Evolutionary conservation across 2,329 filamentous ascomycete genomes (phyloP), one percentile per base, ranked within the genome.

Genomic region (Dactylella cylindrospora): DNA sequence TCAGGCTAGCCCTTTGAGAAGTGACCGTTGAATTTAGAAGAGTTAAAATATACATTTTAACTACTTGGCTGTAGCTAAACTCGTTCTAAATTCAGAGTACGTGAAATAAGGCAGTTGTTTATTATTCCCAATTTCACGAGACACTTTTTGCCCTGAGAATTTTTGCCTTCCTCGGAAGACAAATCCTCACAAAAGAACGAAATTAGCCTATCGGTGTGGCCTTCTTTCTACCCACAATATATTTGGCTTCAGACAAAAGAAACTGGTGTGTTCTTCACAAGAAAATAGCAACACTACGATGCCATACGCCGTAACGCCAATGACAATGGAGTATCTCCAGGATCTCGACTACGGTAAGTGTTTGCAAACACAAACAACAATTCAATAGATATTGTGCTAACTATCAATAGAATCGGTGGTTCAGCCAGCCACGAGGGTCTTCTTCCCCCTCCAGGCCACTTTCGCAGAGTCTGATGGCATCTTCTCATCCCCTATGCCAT

Each of bases 311-410:
- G 38, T 62, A 20, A 54, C 49, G 19, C 57, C 57, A 54, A 62
- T 62, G 41, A 44, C 57, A 9, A 62, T 62, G 57, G 57, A 62
- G 43, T 62, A 62, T 38, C 57, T 62, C 28, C 49, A 62, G 15
- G 57, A 62, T 12, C 57, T 62, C 57, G 57, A 62, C n/a, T 62
- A 62, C 20, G 49, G 57, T 62, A 20, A 50, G 57, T 50, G 32
- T 9, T 23, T 1, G 9, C 20, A 36, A 36, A 17, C 19, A 43
- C 7, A 13, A 45, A 36, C 20, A 9, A 17, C 13, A 17, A 9
- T 15, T 17, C 5, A 17, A 17, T 38, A 38, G 13, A 3, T 4
- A 17, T 19, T 12, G 7, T 32, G 25, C 49, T 62, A 15, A 54
- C 40, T 17, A n/a, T n/a, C 10, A 23, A 46, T 13, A 62, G 57